Base-by-base conservation (phyloP, 805 yeast species). In the Nadsonia fulvescens region DNA sequence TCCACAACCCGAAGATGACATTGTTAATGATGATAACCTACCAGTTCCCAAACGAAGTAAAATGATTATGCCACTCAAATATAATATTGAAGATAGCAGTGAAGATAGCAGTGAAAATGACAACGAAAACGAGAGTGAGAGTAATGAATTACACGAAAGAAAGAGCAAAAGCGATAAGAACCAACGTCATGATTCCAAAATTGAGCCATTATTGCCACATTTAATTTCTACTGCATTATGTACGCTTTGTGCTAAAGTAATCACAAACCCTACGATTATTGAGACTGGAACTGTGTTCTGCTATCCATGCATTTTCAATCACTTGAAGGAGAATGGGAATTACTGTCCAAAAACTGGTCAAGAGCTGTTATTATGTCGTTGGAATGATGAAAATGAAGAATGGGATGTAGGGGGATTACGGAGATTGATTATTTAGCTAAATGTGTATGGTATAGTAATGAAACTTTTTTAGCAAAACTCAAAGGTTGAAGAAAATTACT, bases 241-340 rank as follows among this genome's bases (percentile, higher is more conserved):
- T 49, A 78, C 83, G 1, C 43, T 86, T 8, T 86, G 96, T 43
- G 49, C 61, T 14, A 49, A 66, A 7, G 54, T 46, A 10, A 64
- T 82, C 8, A 63, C 63, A 16, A 81, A 78, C 39, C 93, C 93
- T 3, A 79, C 93, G 0, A 66, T 75, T 8, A 67, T 86, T 18
- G 96, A 83, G 44, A 81, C 96, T 0, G 98, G 98, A 0, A 71
- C 69, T 35, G 92, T 81, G 0, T 77, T 74, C 38, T 82, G 94
- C 48, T 82, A 83, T 47, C 68, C 78, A 8, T 89, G 96, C 48
- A 79, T 83, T 9, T 68, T 67, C 41, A 62, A 64, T 25, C 65
- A 66, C 40, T 53, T 83, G 23, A 56, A 64, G 15, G 39, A 43
- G 10, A 53, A 54, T 10, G 77, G 74, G 6, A 83, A 83, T 3